phyloP scores from a whole-genome alignment of 2,329 filamentous ascomycete genomes.

The Trichoderma citrinoviride region DNA sequence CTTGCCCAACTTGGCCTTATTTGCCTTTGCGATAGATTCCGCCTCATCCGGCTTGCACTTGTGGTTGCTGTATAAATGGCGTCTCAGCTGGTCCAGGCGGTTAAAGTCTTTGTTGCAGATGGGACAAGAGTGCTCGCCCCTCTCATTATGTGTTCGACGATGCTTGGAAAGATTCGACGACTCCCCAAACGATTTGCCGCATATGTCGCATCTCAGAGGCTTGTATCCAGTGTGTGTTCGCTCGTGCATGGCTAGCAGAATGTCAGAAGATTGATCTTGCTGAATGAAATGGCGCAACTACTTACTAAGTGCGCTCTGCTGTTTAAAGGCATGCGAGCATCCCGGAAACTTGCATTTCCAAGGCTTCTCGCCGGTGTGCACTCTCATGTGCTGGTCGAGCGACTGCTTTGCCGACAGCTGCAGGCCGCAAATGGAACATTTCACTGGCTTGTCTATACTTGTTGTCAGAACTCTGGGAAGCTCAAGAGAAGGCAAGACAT shows the following conservation, averaged over 20 bases:
- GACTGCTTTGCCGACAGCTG: constrained; percentile 66
- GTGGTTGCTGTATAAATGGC: constrained; percentile 40
- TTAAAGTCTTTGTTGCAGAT: constrained; percentile 58
- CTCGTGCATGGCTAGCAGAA: constrained; percentile 58
- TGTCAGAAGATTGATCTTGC: constrained; percentile 22
- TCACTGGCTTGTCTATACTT: constrained; percentile 55
- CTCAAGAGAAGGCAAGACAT: background rate
- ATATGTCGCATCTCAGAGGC: constrained; percentile 57
- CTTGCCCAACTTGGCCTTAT: background rate
- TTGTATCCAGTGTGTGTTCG: constrained; percentile 65
- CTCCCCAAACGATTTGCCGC: constrained; percentile 59
- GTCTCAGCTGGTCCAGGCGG: constrained; percentile 58
- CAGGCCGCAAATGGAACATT: constrained; percentile 54
- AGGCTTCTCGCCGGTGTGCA: constrained; percentile 64
- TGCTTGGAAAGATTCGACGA: constrained; percentile 67
- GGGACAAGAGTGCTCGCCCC: constrained; percentile 51
- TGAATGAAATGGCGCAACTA: constrained; percentile 18
- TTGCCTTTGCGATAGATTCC: background rate
- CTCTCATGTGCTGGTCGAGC: constrained; percentile 64
- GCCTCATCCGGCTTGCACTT: constrained; percentile 20
- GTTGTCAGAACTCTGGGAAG: background rate
- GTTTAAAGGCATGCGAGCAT: constrained; percentile 60
- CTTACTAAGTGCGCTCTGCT: constrained; percentile 65
- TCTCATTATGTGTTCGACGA: constrained; percentile 57
- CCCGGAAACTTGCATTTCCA: constrained; percentile 52